phyloP scores from a whole-genome alignment of 2,329 filamentous ascomycete genomes.

The Neoscytalidium dimidiatum region DNA sequence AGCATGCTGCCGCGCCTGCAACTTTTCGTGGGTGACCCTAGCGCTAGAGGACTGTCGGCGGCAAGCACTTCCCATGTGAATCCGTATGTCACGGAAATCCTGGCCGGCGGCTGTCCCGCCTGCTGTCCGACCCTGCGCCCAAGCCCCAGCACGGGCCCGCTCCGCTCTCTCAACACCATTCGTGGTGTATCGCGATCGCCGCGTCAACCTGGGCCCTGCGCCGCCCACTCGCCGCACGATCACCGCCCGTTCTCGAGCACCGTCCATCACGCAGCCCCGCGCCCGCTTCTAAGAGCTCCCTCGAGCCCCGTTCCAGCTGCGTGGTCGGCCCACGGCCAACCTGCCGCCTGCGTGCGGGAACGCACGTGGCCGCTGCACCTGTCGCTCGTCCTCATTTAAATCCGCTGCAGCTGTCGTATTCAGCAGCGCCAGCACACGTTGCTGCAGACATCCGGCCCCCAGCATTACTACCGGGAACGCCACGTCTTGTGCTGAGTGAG shows the following conservation, averaged over 20 bases:
- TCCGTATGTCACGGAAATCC: too few species aligned
- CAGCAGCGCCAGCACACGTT: neutral
- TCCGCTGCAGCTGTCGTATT: neutral
- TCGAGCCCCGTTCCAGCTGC: neutral
- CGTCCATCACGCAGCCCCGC: neutral
- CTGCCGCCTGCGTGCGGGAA: neutral
- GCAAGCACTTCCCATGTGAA: too few species aligned
- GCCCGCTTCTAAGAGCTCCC: neutral
- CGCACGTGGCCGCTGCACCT: neutral
- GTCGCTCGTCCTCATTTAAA: neutral
- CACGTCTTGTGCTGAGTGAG: neutral
- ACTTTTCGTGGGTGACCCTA: too few species aligned
- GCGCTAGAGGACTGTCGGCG: too few species aligned
- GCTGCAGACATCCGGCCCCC: neutral
- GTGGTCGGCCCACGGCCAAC: neutral
- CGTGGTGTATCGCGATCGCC: conserved; percentile 17
- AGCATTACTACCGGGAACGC: neutral
- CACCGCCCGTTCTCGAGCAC: neutral
- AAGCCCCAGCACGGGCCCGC: neutral
- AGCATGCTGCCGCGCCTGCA: conserved; percentile 13
- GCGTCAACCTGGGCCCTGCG: conserved; percentile 6
- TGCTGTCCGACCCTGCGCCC: too few species aligned
- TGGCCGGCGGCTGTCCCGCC: too few species aligned
- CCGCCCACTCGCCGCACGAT: conserved; percentile 7
- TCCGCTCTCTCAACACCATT: conserved; percentile 10